Percentiles rank a stretch among this genome's conserved stretches.
phyloP scores from a whole-genome alignment of 202 grass and related monocot genomes.

The Digitaria exilis region DNA sequence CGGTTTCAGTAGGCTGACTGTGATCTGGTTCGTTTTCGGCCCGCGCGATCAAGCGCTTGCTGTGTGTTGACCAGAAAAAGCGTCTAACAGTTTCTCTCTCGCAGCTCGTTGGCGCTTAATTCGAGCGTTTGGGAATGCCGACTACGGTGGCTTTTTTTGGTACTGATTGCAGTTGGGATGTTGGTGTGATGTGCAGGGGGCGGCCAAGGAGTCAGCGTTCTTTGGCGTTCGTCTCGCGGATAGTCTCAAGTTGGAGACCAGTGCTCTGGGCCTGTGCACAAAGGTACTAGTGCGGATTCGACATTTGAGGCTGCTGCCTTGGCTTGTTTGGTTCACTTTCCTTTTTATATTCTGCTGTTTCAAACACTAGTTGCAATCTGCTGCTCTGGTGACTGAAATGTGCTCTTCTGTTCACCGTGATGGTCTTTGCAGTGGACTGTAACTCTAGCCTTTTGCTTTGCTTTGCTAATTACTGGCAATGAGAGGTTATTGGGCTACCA shows the following conservation, averaged over 20 bases:
- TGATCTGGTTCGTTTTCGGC: too few species aligned
- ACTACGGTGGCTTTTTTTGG: background rate
- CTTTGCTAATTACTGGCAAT: constrained; percentile 28
- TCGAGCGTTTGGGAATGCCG: background rate
- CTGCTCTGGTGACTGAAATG: too few species aligned
- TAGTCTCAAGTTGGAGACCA: constrained; percentile 42
- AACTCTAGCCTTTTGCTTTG: constrained; percentile 33
- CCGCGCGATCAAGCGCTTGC: too few species aligned
- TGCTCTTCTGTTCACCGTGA: background rate
- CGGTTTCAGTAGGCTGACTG: too few species aligned
- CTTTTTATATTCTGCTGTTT: too few species aligned
- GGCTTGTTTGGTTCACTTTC: too few species aligned
- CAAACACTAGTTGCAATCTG: too few species aligned
- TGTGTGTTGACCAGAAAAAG: too few species aligned
- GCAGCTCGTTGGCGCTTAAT: background rate
- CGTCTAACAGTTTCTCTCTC: too few species aligned
- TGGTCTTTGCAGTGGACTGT: constrained; percentile 32
- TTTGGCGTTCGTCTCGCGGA: constrained; percentile 63
- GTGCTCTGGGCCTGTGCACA: constrained; percentile 45
- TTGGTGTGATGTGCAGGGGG: constrained; percentile 36
- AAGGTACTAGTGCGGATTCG: constrained; percentile 52
- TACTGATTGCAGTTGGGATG: background rate
- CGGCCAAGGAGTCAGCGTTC: constrained; percentile 65
- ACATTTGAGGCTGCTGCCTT: background rate
- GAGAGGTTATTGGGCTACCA: background rate